Base-by-base conservation (phyloP, 768 basidiomycete species). In the Lactifluus volemus region DNA sequence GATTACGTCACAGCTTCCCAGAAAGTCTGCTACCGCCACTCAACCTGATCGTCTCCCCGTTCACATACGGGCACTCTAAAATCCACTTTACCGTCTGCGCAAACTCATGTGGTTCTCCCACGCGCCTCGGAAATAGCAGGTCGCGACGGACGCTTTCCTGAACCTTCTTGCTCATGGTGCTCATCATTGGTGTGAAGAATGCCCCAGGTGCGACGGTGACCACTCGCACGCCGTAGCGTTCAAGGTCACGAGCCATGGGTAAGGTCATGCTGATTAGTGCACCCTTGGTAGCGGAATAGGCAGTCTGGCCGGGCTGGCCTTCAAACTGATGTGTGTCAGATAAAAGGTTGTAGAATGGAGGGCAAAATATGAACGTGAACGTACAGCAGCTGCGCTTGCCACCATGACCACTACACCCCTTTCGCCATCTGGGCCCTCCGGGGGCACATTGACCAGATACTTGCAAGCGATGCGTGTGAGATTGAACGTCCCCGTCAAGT, bases 401-500 rank as follows among this genome's bases (percentile, higher is more conserved):
- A 84, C 79, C 62, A 84, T 75, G 21, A 84, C 68, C n/a, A 86
- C 72, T 9, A 84, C 79, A 5, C 84, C 84, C 25, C 80, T 70
- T 67, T 86, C 84, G 1, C 77, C 81, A 60, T 83, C 81, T 0
- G 68, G 53, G 21, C 75, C 72, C 62, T 82, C 81, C 3, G 69
- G 70, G 1, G 74, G 69, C 51, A 79, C 78, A 36, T 74, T 72
- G 14, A 79, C 74, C 36, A 85, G 74, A 60, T 82, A 77, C 59
- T 79, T 71, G 53, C 82, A 73, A 29, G 77, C 81, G 21, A 81
- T 71, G 4, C 83, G 75, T 7, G 81, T 81, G 54, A 86, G 73
- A 64, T 85, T 80, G 73, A 84, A 85, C 1, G 79, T 74, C 19
- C 83, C 82, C 2, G 81, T 78, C 30, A 84, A 71, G 67, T 86